phyloP scores from a whole-genome alignment of 106 monocot genomes.

The Acanthochlamys bracteata region DNA sequence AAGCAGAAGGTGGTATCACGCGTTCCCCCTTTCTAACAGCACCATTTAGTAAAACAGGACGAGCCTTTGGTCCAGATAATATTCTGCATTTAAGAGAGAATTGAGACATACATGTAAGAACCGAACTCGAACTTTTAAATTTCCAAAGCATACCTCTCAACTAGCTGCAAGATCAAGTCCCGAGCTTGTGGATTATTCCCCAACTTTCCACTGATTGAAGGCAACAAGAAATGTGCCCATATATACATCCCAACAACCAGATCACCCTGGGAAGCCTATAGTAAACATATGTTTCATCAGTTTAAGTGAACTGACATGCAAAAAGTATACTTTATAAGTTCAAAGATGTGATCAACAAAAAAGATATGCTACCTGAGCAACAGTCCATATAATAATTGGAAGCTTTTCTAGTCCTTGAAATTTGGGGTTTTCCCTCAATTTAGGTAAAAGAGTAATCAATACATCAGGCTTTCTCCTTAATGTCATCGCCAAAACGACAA shows the following conservation, averaged over 20 bases:
- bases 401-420: constrained; percentile 88
- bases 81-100: constrained; percentile 28
- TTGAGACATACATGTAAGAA: neutral
- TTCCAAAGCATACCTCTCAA: constrained; percentile 41
- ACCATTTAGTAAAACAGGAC: constrained; percentile 73
- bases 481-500: constrained; percentile 77
- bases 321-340: no score
- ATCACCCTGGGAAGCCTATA: constrained; percentile 68
- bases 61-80: constrained; percentile 61
- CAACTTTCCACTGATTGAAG: constrained; percentile 22
- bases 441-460: constrained; percentile 54
- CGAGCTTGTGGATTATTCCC: constrained; percentile 26
- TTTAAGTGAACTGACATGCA: neutral
- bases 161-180: constrained; percentile 32
- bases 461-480: constrained; percentile 79
- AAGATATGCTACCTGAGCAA: constrained; percentile 57
- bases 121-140: no score
- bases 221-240: constrained; percentile 29
- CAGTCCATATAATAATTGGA: constrained; percentile 68
- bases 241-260: constrained; percentile 28
- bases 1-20: constrained; percentile 63
- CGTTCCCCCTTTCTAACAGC: constrained; percentile 93
- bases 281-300: neutral
- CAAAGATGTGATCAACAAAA: neutral
- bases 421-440: constrained; percentile 60